Evolutionary conservation across 257 asterid genomes (phyloP), one percentile per base, ranked within the genome.

Genomic region (Primulina tabacum): DNA sequence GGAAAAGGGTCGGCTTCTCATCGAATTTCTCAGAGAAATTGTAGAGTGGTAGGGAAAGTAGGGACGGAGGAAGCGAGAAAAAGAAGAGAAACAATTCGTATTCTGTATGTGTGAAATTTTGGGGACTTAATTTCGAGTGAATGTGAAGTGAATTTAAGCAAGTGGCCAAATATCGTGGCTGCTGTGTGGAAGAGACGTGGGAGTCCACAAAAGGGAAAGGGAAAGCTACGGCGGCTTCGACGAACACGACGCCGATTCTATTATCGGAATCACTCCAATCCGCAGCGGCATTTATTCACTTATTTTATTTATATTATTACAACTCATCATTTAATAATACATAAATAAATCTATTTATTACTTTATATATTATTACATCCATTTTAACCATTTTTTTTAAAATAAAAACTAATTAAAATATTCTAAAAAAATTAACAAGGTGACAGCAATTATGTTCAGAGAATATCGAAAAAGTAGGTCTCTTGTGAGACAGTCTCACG

Each of bases 111-210:
- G 77, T 47, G 77, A 28, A 34, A 61, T 59, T 16, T 67, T 21
- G 66, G 61, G 68, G 69, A 35, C 34, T 78, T 14, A 50, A 79
- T 79, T 79, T 75, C 70, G 62, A 60, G 72, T 67, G 77, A 78
- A 74, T 74, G 71, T 71, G 8, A 18, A 56, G 16, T 69, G 79
- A 75, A 69, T 75, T 75, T 75, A 64, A 70, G 60, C 29, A 60
- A 58, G 38, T 40, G 68, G 20, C 7, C 18, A 12, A 6, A 20
- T 1, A 16, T 8, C 2, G 0, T 0, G 12, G 21, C 7, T n/a
- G 21, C 21, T 6, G 60, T 9, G 66, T 34, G 1, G 57, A 50
- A 50, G 7, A 50, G 57, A 24, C 57, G 57, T 50, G 57, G 57
- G 57, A 16, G 20, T 17, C 20, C 57, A 50, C 21, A 7, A 18